Evolutionary conservation across 768 basidiomycete genomes (phyloP).

Genomic region (Ephemerocybe angulata): DNA sequence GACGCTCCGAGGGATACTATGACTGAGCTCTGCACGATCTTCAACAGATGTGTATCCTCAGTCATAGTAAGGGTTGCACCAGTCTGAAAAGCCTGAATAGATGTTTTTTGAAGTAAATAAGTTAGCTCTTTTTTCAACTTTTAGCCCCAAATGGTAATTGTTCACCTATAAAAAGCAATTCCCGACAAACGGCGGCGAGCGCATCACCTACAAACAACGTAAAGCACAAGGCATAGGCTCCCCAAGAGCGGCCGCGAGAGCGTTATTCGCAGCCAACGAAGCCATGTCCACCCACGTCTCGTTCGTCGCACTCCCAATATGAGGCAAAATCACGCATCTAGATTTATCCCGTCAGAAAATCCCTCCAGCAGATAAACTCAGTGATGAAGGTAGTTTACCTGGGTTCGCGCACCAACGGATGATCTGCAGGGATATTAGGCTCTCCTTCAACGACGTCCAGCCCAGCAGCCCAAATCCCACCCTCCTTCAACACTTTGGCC

Average conservation of each 20-base stretch:
- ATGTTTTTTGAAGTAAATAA: no score
- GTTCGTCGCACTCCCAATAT: constrained; percentile 86
- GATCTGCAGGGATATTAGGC: constrained; percentile 66
- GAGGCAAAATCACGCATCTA: constrained; percentile 82
- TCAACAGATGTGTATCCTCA: no score
- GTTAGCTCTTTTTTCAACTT: no score
- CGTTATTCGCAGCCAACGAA: constrained; percentile 64
- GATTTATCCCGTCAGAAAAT: background rate
- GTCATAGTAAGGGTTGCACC: no score
- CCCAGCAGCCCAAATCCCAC: constrained; percentile 88
- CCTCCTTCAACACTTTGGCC: constrained; percentile 68
- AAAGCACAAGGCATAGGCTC: constrained; percentile 44
- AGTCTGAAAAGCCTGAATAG: no score
- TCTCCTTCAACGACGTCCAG: constrained; percentile 95
- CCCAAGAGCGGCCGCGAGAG: constrained; percentile 54
- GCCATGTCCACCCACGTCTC: constrained; percentile 87
- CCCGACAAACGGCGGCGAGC: no score
- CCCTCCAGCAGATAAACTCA: background rate
- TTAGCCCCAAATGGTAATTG: no score
- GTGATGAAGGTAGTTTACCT: constrained; percentile 39
- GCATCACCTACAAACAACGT: no score
- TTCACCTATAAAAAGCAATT: no score
- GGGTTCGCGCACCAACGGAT: constrained; percentile 77
- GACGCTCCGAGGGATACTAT: no score
- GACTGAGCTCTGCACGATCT: no score